These are phyloP conservation scores for Candida glucosophila DNA, from an alignment of 1,139 yeast species.

Conservation along the genomic window DNA sequence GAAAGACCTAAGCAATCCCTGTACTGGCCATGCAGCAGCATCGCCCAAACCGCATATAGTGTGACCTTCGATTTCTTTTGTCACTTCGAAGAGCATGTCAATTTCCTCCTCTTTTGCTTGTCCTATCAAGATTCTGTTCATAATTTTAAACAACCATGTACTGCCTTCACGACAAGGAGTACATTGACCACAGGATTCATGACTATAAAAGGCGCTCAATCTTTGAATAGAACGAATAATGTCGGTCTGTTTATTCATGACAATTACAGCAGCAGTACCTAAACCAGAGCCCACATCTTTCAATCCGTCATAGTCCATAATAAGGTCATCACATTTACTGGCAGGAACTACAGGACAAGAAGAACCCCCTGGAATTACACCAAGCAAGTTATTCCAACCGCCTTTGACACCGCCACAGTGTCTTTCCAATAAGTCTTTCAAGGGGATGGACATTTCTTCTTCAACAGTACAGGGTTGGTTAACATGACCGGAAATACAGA, in stretches of 20 bases:
- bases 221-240: constrained; percentile 79
- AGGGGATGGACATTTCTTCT: constrained; percentile 87
- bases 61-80: constrained; percentile 83
- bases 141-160: constrained; percentile 73
- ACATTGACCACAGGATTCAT: constrained; percentile 91
- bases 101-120: constrained; percentile 76
- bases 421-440: constrained; percentile 70
- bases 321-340: constrained; percentile 53
- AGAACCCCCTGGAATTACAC: constrained; percentile 83
- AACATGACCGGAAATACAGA: constrained; percentile 83
- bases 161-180: constrained; percentile 95
- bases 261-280: constrained; percentile 90
- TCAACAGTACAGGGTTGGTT: constrained; percentile 89
- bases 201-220: constrained; percentile 74
- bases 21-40: constrained; percentile 91
- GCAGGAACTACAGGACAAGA: constrained; percentile 77
- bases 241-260: constrained; percentile 79
- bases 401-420: constrained; percentile 89
- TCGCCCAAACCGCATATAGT: constrained; percentile 88
- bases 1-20: constrained; percentile 76
- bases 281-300: constrained; percentile 79
- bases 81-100: constrained; percentile 72
- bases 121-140: constrained; percentile 72
- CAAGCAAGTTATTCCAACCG: constrained; percentile 84
- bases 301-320: constrained; percentile 83